These are phyloP conservation scores for Candida bentonensis DNA, from an alignment of 805 yeast genomes.

Conservation along the genomic window DNA sequence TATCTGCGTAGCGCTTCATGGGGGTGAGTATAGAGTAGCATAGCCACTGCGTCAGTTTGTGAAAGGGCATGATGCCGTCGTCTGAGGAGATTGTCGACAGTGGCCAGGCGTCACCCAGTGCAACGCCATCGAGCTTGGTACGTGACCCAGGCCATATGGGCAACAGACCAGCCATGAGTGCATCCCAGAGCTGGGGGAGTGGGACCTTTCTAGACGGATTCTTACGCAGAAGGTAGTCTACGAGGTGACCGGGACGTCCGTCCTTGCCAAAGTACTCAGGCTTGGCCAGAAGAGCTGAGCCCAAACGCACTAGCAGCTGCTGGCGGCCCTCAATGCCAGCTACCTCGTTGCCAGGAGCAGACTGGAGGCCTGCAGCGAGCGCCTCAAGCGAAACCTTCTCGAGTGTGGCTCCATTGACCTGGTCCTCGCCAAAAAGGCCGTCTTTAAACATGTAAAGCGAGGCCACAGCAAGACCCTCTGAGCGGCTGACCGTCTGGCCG, in stretches of 20 bases:
- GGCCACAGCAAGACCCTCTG: constrained; percentile 55
- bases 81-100: constrained; percentile 14
- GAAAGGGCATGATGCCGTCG: constrained; percentile 41
- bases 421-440: constrained; percentile 32
- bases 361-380: constrained; percentile 34
- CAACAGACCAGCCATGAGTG: constrained; percentile 39
- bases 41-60: constrained; percentile 54
- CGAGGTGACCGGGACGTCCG: constrained; percentile 39
- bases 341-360: constrained; percentile 32
- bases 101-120: constrained; percentile 53
- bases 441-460: constrained; percentile 37
- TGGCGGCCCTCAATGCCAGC: constrained; percentile 44
- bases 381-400: constrained; percentile 22
- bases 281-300: constrained; percentile 29
- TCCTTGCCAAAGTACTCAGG: constrained; percentile 31
- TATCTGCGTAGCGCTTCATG: constrained; percentile 29
- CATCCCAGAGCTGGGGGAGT: constrained; percentile 37
- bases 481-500: constrained; percentile 26
- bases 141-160: constrained; percentile 54
- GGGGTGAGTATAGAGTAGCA: constrained; percentile 48
- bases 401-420: constrained; percentile 33
- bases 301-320: constrained; percentile 32
- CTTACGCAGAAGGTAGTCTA: constrained; percentile 29
- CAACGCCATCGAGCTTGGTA: constrained; percentile 32
- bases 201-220: constrained; percentile 22